Base-by-base conservation (phyloP, 1,139 yeast genomes). In the Protomyces pachydermus region DNA sequence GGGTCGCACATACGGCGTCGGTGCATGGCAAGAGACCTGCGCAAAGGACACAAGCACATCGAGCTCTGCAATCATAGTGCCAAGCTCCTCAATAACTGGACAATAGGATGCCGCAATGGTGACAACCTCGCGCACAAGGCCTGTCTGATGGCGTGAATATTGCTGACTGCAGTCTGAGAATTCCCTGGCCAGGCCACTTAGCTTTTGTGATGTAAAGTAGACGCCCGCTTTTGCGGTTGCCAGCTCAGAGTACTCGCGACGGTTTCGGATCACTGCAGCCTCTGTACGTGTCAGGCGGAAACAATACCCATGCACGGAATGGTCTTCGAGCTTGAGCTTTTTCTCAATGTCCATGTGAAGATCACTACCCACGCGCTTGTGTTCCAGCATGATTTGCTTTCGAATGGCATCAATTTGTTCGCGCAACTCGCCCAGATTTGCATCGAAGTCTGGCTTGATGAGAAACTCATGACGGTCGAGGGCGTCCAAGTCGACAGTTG, bases 291-390 rank as follows among this genome's bases (percentile, higher is more conserved):
- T 91, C 25, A 93, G 83, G 70, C 98, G 81, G 79, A 91, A 83
- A 73, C 97, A 90, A 95, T 96, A 91, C 12, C 98, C 97, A 74
- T 88, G 95, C 37, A 82, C 83, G 69, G 82, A 86, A 72, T 91
- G 97, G 64, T 87, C 84, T 72, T 93, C 98, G 60, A 95, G 77
- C 74, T 93, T 93, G 69, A 95, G 80, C 74, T 91, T 91, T 75
- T 89, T 90, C 66, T 89, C 96, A 3, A 86, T 80, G 66, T 91
- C 98, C 76, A 91, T 83, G 23, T 83, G 82, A 56, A 93, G 80
- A 69, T 88, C 95, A 28, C 86, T 88, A 1, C 88, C 89, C 3
- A 86, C 85, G 8, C 81, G 81, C 37, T 78, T 73, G 72, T 91
- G 96, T 60, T 85, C 81, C 1, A 78, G 74, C 64, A 81, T 78